Base-by-base conservation (phyloP, 306 rosid genomes). In the Luffa aegyptiaca region DNA sequence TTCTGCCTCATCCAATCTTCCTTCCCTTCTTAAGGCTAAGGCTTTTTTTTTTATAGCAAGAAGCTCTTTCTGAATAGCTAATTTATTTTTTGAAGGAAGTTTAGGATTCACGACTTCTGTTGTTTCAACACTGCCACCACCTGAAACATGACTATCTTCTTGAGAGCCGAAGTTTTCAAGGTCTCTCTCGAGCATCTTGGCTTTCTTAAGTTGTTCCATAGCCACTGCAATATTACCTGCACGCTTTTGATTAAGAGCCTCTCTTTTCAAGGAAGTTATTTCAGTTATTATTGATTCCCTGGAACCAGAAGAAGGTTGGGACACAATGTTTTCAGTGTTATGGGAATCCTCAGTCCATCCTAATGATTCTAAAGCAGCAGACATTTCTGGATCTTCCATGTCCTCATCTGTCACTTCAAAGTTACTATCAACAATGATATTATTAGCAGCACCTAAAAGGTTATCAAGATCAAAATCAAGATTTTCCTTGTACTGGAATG, bases 351-450 rank as follows among this genome's bases (percentile, higher is more conserved):
- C 91, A 58, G 88, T 84, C 97, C 99, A 95, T 79, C 99, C 99
- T 5, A 95, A 83, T 49, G 97, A 89, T 73, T 88, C 84, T 86
- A 95, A 90, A 46, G 93, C 86, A 81, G 64, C 88, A 80, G 89
- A 83, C 70, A 95, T 84, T 83, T 91, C 93, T 17, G 99, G 97
- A 82, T 95, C 97, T 82, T 89, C 86, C 97, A 95, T 86, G 86
- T 95, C 99, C 44, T 87, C 93, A 18, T 95, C 92, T 1, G 99
- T 95, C 83, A 90, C 97, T 63, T 95, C 97, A 75, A 95, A 88
- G 82, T 86, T 89, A 76, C 81, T 69, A 63, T 86, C 93, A 51
- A 70, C 41, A 37, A 69, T 46, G 73, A 85, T 82, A 64, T 90
- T 85, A 79, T 86, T 90, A 58, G 92, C 83, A 82, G 80, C 86